Evolutionary conservation across 352 stramenopile genomes (phyloP).

Genomic region (Phytophthora agathidicida): DNA sequence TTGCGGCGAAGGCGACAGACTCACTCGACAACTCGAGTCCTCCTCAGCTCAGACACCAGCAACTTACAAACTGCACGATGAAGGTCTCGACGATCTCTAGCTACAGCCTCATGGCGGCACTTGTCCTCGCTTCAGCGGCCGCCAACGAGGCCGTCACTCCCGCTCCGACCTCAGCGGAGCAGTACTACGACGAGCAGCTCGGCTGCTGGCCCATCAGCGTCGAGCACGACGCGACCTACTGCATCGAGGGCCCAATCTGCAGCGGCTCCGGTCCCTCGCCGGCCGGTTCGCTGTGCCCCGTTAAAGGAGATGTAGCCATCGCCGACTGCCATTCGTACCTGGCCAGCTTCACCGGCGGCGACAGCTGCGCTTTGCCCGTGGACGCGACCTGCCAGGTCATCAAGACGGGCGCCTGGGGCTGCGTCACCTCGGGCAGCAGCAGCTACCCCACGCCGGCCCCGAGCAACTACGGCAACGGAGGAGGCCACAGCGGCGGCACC

Average conservation of each 20-base stretch:
- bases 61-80: constrained; percentile 17
- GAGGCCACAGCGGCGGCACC: background rate
- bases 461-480: constrained; percentile 23
- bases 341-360: constrained; percentile 48
- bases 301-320: constrained; percentile 50
- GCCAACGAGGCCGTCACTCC: constrained; percentile 10
- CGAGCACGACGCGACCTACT: constrained; percentile 57
- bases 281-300: constrained; percentile 44
- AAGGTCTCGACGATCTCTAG: constrained; percentile 34
- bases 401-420: constrained; percentile 73
- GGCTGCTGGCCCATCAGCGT: constrained; percentile 50
- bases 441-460: constrained; percentile 34
- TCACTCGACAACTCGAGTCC: constrained; percentile 33
- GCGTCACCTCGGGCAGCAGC: constrained; percentile 36
- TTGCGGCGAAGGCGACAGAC: constrained; percentile 18
- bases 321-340: constrained; percentile 61
- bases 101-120: constrained; percentile 4
- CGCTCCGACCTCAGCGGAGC: constrained; percentile 14
- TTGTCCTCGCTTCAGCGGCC: constrained; percentile 12
- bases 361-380: constrained; percentile 57
- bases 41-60: background rate
- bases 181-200: constrained; percentile 38
- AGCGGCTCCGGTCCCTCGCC: constrained; percentile 33
- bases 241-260: constrained; percentile 55
- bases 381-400: constrained; percentile 68